Percentiles rank a stretch among this genome's conserved stretches.
These are phyloP conservation scores for Liquidambar formosana DNA, from an alignment of 164 flowering plant genomes.

Conservation along the genomic window DNA sequence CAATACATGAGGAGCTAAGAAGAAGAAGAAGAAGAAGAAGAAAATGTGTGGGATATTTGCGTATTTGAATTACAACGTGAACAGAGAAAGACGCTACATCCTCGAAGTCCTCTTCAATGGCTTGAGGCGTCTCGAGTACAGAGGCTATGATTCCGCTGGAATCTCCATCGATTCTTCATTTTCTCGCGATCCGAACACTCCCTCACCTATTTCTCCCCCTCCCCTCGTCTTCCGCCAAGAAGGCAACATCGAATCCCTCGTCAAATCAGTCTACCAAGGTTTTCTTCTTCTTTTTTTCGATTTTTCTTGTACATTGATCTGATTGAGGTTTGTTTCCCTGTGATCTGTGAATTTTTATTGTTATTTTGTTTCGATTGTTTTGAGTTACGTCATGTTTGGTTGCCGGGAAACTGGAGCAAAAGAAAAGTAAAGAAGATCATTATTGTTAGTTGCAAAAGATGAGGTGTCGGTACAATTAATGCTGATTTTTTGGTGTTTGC, in stretches of 20 bases:
- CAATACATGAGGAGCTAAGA: not conserved
- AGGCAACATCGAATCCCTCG: conserved; percentile 94
- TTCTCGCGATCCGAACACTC: conserved; percentile 1
- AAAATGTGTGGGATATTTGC: conserved; percentile 97
- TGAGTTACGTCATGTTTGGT: not conserved
- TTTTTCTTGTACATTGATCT: not conserved
- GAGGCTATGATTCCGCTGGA: conserved; percentile 98
- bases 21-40: conserved; percentile 5
- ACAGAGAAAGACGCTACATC: conserved; percentile 71
- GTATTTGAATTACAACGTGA: conserved; percentile 78
- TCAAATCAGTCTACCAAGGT: conserved; percentile 85
- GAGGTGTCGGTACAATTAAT: conserved; percentile 5
- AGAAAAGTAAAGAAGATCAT: no score
- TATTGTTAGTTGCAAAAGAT: no score
- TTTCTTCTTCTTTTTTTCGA: not conserved
- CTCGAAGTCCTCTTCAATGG: conserved; percentile 90
- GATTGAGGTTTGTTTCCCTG: not conserved
- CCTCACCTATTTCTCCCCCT: conserved; percentile 8
- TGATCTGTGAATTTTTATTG: not conserved
- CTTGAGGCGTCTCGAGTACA: conserved; percentile 82
- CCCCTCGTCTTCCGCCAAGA: conserved; percentile 88
- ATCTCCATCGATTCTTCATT: conserved; percentile 66
- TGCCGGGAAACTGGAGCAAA: not conserved
- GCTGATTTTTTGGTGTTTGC: conserved; percentile 23
- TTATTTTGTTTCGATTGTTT: not conserved